Evolutionary conservation across 257 asterid species (phyloP), one percentile per base, ranked within the genome.

Genomic region (Solanum tarijense): DNA sequence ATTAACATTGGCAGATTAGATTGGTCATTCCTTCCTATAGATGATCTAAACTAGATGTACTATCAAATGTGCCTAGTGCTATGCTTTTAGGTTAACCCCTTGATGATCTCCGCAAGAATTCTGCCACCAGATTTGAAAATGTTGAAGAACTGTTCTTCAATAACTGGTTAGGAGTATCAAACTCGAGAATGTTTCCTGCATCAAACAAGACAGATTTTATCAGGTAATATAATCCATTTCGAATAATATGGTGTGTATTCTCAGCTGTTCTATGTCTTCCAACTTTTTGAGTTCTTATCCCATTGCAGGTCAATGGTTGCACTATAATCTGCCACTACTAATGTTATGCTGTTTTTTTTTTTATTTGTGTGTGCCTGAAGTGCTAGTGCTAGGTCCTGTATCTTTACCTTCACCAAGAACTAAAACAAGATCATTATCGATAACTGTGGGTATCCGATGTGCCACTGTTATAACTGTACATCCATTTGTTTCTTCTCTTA

Each of bases 391-490:
- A 29, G 38, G 39, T 27, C n/a, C 5, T 14, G 9, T 81, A 46
- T 43, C 18, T 43, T 88, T 92, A 94, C 98, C 98, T 92, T 95
- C 94, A 20, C 94, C 95, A 20, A 95, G 96, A 90, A 96, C 98
- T 52, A 96, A 86, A 89, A 96, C 95, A 1, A 96, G 92, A 87
- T 95, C 98, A 81, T 93, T 96, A 91, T 96, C 98, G 55, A 95
- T 93, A 6, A 96, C 96, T 2, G 98, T 96, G 48, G 98, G 96
- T 76, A 96, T 95, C 35, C 98, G 93, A 87, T 96, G 98, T 23
- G 98, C 98, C 71, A 96, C 96, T 5, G 96, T 95, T 83, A 96
- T 92, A 71, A 96, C 98, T 1, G 98, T 96, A 88, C 96, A 96
- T 7, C 89, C 90, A 6, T 84, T 88, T 1, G 98, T 96, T 89